Evolutionary conservation across 2,329 filamentous ascomycete genomes (phyloP), one percentile per base, ranked within the genome.

Genomic region (Chaetomiaceae sp.): DNA sequence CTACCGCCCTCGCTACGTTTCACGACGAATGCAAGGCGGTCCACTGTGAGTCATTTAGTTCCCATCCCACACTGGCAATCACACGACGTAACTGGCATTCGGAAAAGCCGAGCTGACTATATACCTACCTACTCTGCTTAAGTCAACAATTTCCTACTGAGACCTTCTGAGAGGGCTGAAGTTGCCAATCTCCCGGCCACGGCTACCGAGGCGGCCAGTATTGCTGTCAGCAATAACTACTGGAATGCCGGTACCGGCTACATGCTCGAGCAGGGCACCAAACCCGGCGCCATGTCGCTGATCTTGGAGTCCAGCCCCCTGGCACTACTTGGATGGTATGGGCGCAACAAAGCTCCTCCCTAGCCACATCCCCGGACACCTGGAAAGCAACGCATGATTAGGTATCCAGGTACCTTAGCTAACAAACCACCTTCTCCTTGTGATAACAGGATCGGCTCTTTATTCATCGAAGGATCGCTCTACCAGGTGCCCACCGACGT

Each of bases 271-370:
- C 80, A 83, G 45, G 73, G 66, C 1, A 78, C 75, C 0, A 62
- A 72, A 7, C 74, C 79, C 0, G 65, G 69, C 0, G 82, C 78
- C 0, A 75, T 81, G 37, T 76, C 78, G 0, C 65, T 79, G 3
- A 72, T 68, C 0, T 60, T 83, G 1, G 63, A 69, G 4, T 64
- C 72, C 4, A 78, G 66, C 26, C 79, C 79, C 0, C 50, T 83
- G 1, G 74, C 76, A 0, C 56, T 83, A 15, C 65, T 83, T 1
- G 68, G 71, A 9, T 83, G 79, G 67, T 48, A 24, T 12, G 38
- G 38, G 26, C n/a, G n/a, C n/a, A n/a, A 27, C 11, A 27, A 27
- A 11, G 6, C 26, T 27, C 6, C 11, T 27, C 26, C 11, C 26
- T 11, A 11, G 7, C 26, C 26, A 11, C 26, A 27, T n/a, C n/a